Evolutionary conservation across 73 alveolate species (phyloP).

Genomic region (Paramecium biaurelia): DNA sequence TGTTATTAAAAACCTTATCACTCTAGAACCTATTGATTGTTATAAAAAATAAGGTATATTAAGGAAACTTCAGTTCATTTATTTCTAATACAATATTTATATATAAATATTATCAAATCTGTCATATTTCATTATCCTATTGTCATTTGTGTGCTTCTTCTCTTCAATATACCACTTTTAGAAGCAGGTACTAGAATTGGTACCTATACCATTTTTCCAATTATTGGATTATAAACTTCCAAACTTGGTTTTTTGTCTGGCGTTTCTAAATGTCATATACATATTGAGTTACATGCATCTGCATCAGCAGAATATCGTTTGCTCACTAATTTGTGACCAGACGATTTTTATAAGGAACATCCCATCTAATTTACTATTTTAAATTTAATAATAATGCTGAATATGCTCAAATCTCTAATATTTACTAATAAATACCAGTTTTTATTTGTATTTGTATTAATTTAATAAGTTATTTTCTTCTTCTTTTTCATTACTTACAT

Average conservation of each 20-base stretch:
- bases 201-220: not conserved
- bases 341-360: not conserved
- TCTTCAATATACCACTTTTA: not conserved
- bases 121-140: not conserved
- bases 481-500: not conserved
- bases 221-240: not conserved
- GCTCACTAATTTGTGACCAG: not conserved
- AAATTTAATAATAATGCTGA: not conserved
- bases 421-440: not conserved
- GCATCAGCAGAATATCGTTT: not conserved
- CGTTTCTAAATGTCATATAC: not conserved
- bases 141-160: not conserved
- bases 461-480: no score
- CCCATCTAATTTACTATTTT: not conserved
- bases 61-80: constrained; percentile 1
- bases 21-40: not conserved
- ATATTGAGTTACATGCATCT: not conserved
- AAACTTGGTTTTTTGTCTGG: not conserved
- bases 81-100: not conserved
- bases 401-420: not conserved
- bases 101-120: not conserved
- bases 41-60: constrained; percentile 2
- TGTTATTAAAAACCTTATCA: not conserved
- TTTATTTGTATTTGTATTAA: not conserved
- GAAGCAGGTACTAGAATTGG: constrained; percentile 40